Evolutionary conservation across 352 stramenopile species (phyloP), one percentile per base, ranked within the genome.

Genomic region (Globisporangium acanthophoron): DNA sequence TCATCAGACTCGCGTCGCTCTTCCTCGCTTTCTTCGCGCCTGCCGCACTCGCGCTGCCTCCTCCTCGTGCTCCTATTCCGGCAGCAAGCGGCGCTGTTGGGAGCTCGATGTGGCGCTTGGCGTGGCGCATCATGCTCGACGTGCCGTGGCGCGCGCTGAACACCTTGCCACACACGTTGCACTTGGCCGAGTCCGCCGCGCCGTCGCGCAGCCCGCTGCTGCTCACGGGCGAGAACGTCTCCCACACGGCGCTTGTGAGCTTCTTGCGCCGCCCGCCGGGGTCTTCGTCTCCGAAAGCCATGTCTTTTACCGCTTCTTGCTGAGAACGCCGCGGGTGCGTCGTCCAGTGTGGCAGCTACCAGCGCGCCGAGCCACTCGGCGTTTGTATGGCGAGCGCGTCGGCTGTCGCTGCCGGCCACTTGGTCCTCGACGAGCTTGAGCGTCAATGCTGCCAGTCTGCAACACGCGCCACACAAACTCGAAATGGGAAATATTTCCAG

Each of bases 111-210:
- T 91, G 81, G 40, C 81, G 72, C 71, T 88, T 91, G 35, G 81
- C 81, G 54, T 91, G 81, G 29, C 81, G 81, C 81, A 91, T 91
- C 81, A 91, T 91, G 12, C 73, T 87, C 49, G 81, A 91, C 52
- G 81, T 91, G 53, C 81, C 81, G 56, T 91, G 81, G n/a, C 81
- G 68, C 55, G 81, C 89, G 29, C 78, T 89, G 59, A 91, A 91
- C 31, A 89, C 67, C 59, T 91, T 91, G 61, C 68, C 76, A 68
- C 81, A 91, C 6, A 88, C 65, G 3, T 69, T 82, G 66, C 81
- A 91, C 62, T 89, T 88, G 50, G 81, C 81, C 44, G 81, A 83
- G 57, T 91, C 81, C 21, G 89, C 67, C 49, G 88, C 59, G 27
- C 81, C 81, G 54, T 91, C 80, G 52, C 77, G 80, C 49, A 84